Base-by-base conservation (phyloP, 176 grass and related monocot species). In the Zoysia japonica region DNA sequence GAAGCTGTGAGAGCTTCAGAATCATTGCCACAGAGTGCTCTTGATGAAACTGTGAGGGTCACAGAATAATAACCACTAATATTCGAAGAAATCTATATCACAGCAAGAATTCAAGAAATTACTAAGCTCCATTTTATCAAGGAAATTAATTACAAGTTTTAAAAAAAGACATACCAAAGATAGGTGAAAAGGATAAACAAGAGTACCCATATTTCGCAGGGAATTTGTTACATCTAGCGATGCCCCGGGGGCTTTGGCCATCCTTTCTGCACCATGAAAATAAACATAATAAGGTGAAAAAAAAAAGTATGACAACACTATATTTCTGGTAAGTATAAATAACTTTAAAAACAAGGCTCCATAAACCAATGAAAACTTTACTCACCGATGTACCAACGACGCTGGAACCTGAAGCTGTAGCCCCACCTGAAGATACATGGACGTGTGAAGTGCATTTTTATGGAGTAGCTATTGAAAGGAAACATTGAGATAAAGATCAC, bases 311-410 rank as follows among this genome's bases (percentile, higher is more conserved):
- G 42, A 70, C 52, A 55, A 67, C 38, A 36, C 15, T n/a, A 59
- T 52, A 16, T 68, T 45, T 69, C 63, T 20, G 52, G 7, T 15
- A 59, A 11, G 36, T 16, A 61, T 5, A 36, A 39, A 8, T 43
- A 44, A 61, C 3, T 35, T 56, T 60, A 48, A 6, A 35, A 78
- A 81, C 67, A 50, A 11, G 45, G 50, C 42, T 48, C 53, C 39
- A 48, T 77, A 65, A 67, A 44, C 7, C 59, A n/a, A 39, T 60
- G 59, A 61, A 12, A 63, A 61, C 17, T 88, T 16, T 61, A 93
- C 96, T 93, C 65, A 95, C 96, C 57, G 92, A 91, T 85, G 92
- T 82, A 77, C 87, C 93, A 53, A 88, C 96, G 44, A 99, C 93
- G 76, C 92, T 99, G 57, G 92, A 89, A 78, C 96, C 96, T 11